phyloP scores from a whole-genome alignment of 106 monocot species.

The Apostasia ramifera region DNA sequence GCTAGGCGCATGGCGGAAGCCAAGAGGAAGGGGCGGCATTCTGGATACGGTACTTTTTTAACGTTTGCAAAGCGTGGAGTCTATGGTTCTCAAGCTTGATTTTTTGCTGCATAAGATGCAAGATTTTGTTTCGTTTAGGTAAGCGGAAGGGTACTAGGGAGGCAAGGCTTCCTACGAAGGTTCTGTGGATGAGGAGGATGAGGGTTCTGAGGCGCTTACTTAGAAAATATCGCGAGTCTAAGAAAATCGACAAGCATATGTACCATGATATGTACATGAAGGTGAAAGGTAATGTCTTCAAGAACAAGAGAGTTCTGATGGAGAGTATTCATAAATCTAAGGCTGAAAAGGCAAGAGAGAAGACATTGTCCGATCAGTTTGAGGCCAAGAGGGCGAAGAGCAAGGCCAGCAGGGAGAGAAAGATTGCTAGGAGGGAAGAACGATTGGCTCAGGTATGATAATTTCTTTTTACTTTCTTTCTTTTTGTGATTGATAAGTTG shows the following conservation, averaged over 20 bases:
- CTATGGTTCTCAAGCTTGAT: too few relatives aligned
- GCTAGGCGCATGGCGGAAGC: slow-evolving; percentile 60
- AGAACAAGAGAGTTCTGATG: slow-evolving; percentile 47
- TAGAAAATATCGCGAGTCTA: slow-evolving; percentile 36
- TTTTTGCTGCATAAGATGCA: too few relatives aligned
- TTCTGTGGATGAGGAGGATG: slow-evolving; percentile 55
- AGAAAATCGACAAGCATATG: slow-evolving; percentile 55
- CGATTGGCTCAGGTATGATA: slow-evolving; percentile 31
- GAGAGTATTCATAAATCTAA: slow-evolving; percentile 50
- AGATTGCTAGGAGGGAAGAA: slow-evolving; percentile 42
- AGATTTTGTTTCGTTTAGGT: slow-evolving; percentile 10
- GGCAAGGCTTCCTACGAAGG: slow-evolving; percentile 39
- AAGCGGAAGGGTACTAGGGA: slow-evolving; percentile 45
- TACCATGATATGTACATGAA: slow-evolving; percentile 52
- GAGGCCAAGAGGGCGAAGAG: slow-evolving; percentile 44
- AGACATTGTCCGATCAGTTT: slow-evolving; percentile 42
- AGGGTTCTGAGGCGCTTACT: slow-evolving; percentile 33
- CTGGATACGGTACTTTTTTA: slow-evolving; percentile 68
- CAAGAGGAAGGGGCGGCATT: slow-evolving; percentile 65
- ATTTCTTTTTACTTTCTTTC: not conserved
- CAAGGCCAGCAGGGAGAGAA: slow-evolving; percentile 40
- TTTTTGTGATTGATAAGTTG: slow-evolving; percentile 1
- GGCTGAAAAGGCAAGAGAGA: slow-evolving; percentile 51
- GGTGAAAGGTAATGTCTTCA: slow-evolving; percentile 42
- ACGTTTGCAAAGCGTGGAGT: too few relatives aligned